phyloP scores from a whole-genome alignment of 2,329 filamentous ascomycete genomes.

The Orbilia ellipsospora region DNA sequence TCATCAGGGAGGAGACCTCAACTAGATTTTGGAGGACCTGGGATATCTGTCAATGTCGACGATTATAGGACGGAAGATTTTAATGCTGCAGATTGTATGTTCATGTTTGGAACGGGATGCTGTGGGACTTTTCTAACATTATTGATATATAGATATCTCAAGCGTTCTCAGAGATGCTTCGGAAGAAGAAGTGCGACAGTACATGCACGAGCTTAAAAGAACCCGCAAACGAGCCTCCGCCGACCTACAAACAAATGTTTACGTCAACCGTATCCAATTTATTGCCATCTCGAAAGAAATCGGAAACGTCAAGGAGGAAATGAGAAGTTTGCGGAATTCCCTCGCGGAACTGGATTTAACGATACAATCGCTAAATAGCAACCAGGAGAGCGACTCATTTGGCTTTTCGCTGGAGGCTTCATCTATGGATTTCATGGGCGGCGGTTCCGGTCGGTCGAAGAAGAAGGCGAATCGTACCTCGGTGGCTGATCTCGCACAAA shows the following conservation, averaged over 20 bases:
- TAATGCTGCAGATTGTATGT: constrained; percentile 79
- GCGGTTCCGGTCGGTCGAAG: constrained; percentile 62
- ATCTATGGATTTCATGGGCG: constrained; percentile 29
- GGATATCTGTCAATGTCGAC: constrained; percentile 76
- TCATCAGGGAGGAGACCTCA: constrained; percentile 67
- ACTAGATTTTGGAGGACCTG: constrained; percentile 66
- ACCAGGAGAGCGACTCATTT: constrained; percentile 63
- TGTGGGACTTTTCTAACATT: constrained; percentile 41
- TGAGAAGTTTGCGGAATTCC: constrained; percentile 86
- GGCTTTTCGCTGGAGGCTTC: constrained; percentile 26
- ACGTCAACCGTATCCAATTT: constrained; percentile 96
- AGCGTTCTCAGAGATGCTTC: constrained; percentile 82
- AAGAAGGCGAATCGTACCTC: constrained; percentile 81
- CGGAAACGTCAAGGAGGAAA: constrained; percentile 95
- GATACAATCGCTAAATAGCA: constrained; percentile 73
- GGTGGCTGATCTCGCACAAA: constrained; percentile 77
- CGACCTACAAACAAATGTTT: constrained; percentile 93
- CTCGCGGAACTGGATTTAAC: constrained; percentile 92
- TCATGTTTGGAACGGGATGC: constrained; percentile 1
- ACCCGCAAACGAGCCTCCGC: constrained; percentile 80
- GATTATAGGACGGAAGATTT: constrained; percentile 83
- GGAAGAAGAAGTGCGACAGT: constrained; percentile 85
- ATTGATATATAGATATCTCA: constrained; percentile 68
- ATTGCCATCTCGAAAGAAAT: constrained; percentile 99
- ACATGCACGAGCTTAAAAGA: constrained; percentile 78